Evolutionary conservation across 768 basidiomycete species (phyloP).

Genomic region (Cystobasidium ongulense): DNA sequence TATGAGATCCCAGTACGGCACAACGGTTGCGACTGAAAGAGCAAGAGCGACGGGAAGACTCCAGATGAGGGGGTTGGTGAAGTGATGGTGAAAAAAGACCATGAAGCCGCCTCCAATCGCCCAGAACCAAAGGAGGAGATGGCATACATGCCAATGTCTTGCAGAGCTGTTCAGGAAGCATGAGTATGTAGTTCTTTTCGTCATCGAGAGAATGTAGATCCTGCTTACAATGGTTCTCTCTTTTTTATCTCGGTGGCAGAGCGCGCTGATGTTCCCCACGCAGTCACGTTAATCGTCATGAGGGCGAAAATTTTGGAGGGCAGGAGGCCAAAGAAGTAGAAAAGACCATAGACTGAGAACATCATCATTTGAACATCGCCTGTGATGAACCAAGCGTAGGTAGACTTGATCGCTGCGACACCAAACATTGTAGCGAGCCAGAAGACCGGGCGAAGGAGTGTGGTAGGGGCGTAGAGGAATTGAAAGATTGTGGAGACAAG

Average conservation of each 20-base stretch:
- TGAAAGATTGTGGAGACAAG: background rate
- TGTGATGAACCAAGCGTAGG: background rate
- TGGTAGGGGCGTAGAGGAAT: background rate
- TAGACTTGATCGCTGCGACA: background rate
- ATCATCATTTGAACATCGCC: background rate
- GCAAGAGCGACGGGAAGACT: background rate
- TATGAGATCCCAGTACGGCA: background rate
- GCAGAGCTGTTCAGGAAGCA: background rate
- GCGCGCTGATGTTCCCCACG: background rate
- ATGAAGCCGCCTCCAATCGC: background rate
- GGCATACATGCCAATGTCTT: background rate
- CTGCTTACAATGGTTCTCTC: background rate
- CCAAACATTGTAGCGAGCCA: background rate
- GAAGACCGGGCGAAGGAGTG: background rate
- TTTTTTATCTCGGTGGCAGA: background rate
- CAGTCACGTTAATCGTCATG: background rate
- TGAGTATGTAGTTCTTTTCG: too few relatives aligned
- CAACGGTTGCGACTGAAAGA: background rate
- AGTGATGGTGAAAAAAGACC: background rate
- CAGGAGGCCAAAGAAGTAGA: constrained; percentile 1
- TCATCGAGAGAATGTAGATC: too few relatives aligned
- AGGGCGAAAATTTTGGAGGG: background rate
- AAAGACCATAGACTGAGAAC: background rate
- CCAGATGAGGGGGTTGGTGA: background rate
- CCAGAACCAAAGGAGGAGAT: background rate